Base-by-base conservation (phyloP, 1,139 yeast species). In the Kurtzmaniella natalensis region DNA sequence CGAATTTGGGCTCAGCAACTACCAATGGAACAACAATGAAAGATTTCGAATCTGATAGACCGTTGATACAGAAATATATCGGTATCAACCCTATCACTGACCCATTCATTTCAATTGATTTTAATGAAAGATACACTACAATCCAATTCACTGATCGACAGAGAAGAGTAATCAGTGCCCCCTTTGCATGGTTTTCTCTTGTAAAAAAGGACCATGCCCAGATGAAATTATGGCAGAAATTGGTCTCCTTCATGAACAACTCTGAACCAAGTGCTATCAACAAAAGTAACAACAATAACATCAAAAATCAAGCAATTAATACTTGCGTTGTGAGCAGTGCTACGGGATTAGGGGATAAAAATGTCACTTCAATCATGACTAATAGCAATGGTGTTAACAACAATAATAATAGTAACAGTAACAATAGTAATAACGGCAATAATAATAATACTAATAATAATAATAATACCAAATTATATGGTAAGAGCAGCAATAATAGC, bases 101-200 rank as follows among this genome's bases (percentile, higher is more conserved):
- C 11, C 28, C 35, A 5, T 38, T 38, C 26, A 61, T 55, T 16
- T 37, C 48, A 1, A 53, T 64, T 15, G 61, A 61, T 37, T 57
- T 64, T 32, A 63, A 56, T 39, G 55, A 52, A 10, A 62, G 59
- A 3, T 59, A 53, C 40, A 43, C 58, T 9, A 51, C 68, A 0
- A 36, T 55, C 3, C 50, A 53, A 34, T 36, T 48, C 19, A 54
- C 50, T 31, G 57, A 50, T 11, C 33, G 41, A 2, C 37, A 52
- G 2, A 44, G 65, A 26, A 42, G 62, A 30, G 51, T 54, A 31
- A 53, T 55, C 33, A 57, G 53, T 45, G 74, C 71, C 1, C 61
- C 71, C 0, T 59, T 66, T 35, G 51, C 74, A 0, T 63, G 73
- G 63, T 41, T 67, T 5, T 53, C 73, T 0, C 40, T 70, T 9